Evolutionary conservation across 306 rosid species (phyloP), one percentile per base, ranked within the genome.

Genomic region (Trifolium dubium): DNA sequence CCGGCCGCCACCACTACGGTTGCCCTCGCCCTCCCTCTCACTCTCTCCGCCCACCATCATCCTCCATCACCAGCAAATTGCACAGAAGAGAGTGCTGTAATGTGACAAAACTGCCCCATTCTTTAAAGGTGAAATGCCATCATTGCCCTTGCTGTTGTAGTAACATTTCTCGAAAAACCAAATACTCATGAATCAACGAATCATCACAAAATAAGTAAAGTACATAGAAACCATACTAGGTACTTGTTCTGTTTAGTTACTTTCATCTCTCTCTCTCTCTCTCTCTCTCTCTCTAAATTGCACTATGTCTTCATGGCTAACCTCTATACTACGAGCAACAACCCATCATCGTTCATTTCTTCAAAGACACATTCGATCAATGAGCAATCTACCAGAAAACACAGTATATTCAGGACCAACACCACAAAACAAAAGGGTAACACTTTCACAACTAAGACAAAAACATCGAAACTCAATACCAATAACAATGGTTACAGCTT

Each of bases 401-500:
- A 77, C 93, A 0, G 97, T 93, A 30, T 93, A 93, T 72, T 83
- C 97, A 7, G 97, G 97, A 5, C 96, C 95, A 7, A 80, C 19
- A 3, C 5, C 85, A 0, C 92, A 88, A 0, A 82, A 77, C 65
- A 80, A 87, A 56, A 77, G 96, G 69, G 88, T 89, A 12, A 89
- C 98, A 5, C 74, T 91, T 8, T 77, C 88, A 43, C 81, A 82
- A 11, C 56, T 94, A 44, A 81, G 69, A 67, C 88, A 85, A 59
- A 91, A 89, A 82, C 80, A 91, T 67, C 67, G 72, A 18, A 83
- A 80, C 32, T 74, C 85, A 10, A 83, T 87, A 69, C 97, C 96
- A 9, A 91, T 94, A 59, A 85, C 97, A 1, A 62, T 94, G 78
- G 97, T 94, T 39, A 94, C 98, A n/a, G 96, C 98, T 34, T 94